phyloP scores from a whole-genome alignment of 345 rosid genomes.

The sweet orange (Citrus sinensis) region DNA sequence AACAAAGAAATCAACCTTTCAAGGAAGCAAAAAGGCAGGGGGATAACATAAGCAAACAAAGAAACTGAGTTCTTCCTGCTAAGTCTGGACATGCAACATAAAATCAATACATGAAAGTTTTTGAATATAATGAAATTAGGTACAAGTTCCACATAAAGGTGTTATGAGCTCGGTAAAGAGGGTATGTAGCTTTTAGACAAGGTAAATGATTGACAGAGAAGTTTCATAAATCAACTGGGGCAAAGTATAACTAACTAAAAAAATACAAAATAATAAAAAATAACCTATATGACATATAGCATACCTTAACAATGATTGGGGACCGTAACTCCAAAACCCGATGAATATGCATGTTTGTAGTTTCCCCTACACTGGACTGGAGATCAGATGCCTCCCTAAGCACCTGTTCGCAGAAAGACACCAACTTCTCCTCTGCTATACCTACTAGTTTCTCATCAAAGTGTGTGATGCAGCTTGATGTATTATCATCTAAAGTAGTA shows the following conservation, averaged over 20 bases:
- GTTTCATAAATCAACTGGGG: not conserved
- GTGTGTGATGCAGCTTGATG: constrained; percentile 7
- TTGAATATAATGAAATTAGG: not conserved
- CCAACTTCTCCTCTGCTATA: constrained; percentile 79
- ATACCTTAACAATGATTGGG: constrained; percentile 89
- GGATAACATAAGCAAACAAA: not conserved
- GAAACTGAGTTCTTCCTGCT: not conserved
- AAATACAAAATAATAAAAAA: not conserved
- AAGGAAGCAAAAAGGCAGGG: not conserved
- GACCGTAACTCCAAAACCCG: constrained; percentile 87
- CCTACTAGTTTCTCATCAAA: constrained; percentile 51
- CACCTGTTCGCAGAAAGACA: constrained; percentile 84
- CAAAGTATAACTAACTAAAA: not conserved
- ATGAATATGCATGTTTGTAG: constrained; percentile 81
- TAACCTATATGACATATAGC: not conserved
- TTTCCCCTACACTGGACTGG: constrained; percentile 68
- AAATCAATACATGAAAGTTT: not conserved
- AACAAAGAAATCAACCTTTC: not conserved
- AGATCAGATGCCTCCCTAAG: constrained; percentile 85
- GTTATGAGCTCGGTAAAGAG: not conserved
- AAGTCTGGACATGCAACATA: not conserved
- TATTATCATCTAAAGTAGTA: constrained; percentile 26
- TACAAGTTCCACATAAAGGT: not conserved
- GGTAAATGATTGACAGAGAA: not conserved
- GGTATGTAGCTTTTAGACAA: constrained; percentile 2